Evolutionary conservation across 345 rosid species (phyloP), one percentile per base, ranked within the genome.

Genomic region (Carallia pectinifolia): DNA sequence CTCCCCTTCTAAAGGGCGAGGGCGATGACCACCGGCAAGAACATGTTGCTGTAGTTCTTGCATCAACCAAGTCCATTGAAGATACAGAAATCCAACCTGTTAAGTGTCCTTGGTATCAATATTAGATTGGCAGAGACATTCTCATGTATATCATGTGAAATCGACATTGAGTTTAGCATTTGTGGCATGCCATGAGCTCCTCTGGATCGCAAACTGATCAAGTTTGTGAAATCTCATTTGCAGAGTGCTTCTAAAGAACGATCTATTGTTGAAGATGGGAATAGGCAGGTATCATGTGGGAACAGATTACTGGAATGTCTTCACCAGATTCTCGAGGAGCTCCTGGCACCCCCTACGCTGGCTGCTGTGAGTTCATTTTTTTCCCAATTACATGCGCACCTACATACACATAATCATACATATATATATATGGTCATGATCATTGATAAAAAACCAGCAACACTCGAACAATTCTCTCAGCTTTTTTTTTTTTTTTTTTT

Each of bases 291-390:
- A 30, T 70, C 90, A 44, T 76, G 71, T 53, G 83, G 82, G 84
- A 78, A 64, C 47, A 87, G 73, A 71, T 23, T 69, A 12, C 30
- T 65, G 17, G 84, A 77, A 30, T 58, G 85, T 71, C 66, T 92
- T 61, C 88, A 83, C 67, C 80, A 81, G 77, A 78, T 92, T 55
- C 5, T 85, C 47, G 88, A 95, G 77, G 98, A 90, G 82, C 85
- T 95, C 58, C 53, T 86, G 29, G 85, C 97, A 47, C 99, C 99
- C 60, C 94, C 99, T 6, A 89, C 99, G 3, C 68, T 90, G 33
- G 91, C 82, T 56, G 90, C 96, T 6, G 98, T 95, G 76, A 92
- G 96, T 85, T 15, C 29, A n/a, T 37, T 31, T 62, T 19, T 38
- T 37, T 58, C 23, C 23, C 23, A 23, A 23, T 23, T 23, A 23